A percentile compares a stretch with the other conserved stretches of the same genome.
Evolutionary conservation across 2,329 filamentous ascomycete species (phyloP).

Genomic region (Alternaria gansuensis): DNA sequence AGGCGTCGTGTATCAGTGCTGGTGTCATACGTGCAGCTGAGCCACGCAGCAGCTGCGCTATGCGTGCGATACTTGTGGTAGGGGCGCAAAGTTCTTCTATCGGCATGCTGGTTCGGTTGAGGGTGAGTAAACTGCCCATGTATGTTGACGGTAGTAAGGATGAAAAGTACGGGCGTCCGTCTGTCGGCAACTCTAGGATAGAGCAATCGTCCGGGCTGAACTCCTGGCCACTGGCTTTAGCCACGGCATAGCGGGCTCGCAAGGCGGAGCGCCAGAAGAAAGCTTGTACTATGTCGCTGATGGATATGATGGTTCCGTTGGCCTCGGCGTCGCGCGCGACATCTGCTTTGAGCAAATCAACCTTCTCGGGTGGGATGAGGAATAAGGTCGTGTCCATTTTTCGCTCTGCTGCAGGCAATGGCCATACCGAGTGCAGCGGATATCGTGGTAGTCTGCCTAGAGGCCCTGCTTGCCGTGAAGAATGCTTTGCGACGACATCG

Average conservation of each 20-base stretch:
- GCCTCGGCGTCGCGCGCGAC: slow-evolving; percentile 34
- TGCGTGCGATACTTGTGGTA: slow-evolving; percentile 28
- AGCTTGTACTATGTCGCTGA: slow-evolving; percentile 55
- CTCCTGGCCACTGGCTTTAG: slow-evolving; percentile 26
- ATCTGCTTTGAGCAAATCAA: slow-evolving; percentile 43
- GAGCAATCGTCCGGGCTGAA: slow-evolving; percentile 25
- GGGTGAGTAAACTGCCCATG: slow-evolving; percentile 42
- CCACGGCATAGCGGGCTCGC: slow-evolving; percentile 49
- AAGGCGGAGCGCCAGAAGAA: slow-evolving; percentile 54
- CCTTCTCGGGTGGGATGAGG: slow-evolving; percentile 43
- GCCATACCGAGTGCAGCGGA: slow-evolving; percentile 42
- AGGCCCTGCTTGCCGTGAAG: not conserved
- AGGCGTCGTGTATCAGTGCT: slow-evolving; percentile 39
- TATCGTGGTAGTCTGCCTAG: slow-evolving; percentile 32
- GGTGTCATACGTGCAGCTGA: slow-evolving; percentile 36
- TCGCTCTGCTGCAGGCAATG: slow-evolving; percentile 39
- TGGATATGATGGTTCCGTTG: slow-evolving; percentile 39
- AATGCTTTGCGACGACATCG: slow-evolving; percentile 13
- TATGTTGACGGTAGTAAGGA: slow-evolving; percentile 36
- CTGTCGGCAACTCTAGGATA: slow-evolving; percentile 49
- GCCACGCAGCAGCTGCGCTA: slow-evolving; percentile 36
- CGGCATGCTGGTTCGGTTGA: slow-evolving; percentile 39
- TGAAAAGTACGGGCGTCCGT: slow-evolving; percentile 43
- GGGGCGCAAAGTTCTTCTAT: slow-evolving; percentile 34
- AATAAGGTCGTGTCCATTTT: slow-evolving; percentile 46